Evolutionary conservation across 441 rosid species (phyloP).

Genomic region (Gossypium laxum): DNA sequence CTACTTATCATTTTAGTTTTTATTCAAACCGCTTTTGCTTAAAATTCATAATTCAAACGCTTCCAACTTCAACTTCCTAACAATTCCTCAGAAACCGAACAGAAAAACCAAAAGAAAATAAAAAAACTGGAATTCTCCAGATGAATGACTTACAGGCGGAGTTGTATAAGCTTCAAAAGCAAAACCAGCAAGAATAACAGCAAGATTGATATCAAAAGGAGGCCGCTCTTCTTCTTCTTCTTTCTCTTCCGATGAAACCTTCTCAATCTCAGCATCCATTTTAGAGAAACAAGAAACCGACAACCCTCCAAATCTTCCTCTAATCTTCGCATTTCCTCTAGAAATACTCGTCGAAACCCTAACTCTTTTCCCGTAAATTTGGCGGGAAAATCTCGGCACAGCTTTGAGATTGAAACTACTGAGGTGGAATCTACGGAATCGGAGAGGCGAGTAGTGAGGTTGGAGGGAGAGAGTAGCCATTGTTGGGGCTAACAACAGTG

Average conservation of each 20-base stretch:
- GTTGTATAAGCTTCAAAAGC: constrained; percentile 75
- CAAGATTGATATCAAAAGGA: constrained; percentile 78
- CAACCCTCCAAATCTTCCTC: constrained; percentile 15
- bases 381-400: constrained; percentile 21
- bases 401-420: not conserved
- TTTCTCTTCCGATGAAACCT: constrained; percentile 21
- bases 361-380: constrained; percentile 22
- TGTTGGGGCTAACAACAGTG: not conserved
- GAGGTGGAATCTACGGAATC: constrained; percentile 14
- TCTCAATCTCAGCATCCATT: constrained; percentile 28
- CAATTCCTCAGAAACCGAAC: not conserved
- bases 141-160: constrained; percentile 42
- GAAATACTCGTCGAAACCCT: constrained; percentile 7
- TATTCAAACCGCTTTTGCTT: not conserved
- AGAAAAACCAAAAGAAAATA: not conserved
- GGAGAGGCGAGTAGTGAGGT: not conserved
- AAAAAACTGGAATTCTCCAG: not conserved
- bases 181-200: constrained; percentile 86
- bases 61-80: not conserved
- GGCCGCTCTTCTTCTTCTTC: constrained; percentile 38
- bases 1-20: not conserved
- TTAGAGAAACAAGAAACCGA: constrained; percentile 28
- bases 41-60: not conserved
- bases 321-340: constrained; percentile 11
- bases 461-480: constrained; percentile 13